Percentiles rank a stretch among this genome's conserved stretches.
These are phyloP conservation scores for Clavaria fumosa DNA, from an alignment of 768 basidiomycete species.

Conservation along the genomic window DNA sequence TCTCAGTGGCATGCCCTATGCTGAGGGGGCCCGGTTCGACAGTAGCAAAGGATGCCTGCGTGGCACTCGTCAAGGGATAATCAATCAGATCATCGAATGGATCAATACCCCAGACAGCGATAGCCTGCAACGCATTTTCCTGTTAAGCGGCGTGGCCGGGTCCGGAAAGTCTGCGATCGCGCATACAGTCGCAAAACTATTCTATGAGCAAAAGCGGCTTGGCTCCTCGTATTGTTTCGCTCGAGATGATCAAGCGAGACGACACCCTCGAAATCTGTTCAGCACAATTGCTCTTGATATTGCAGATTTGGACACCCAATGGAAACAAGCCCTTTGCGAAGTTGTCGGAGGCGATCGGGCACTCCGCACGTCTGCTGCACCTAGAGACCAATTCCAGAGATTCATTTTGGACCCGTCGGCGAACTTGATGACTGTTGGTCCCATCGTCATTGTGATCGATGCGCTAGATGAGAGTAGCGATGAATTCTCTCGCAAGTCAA, in stretches of 20 bases:
- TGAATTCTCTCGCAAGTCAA: constrained; percentile 7
- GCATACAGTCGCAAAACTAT: constrained; percentile 3
- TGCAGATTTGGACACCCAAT: neutral
- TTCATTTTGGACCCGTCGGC: constrained; percentile 17
- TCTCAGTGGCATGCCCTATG: constrained; percentile 2
- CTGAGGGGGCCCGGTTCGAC: constrained; percentile 1
- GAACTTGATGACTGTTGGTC: neutral
- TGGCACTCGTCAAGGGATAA: constrained; percentile 6
- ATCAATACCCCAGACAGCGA: constrained; percentile 21
- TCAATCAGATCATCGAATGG: constrained; percentile 7
- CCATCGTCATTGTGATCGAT: constrained; percentile 20
- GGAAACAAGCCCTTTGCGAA: neutral
- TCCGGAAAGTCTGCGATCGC: constrained; percentile 5
- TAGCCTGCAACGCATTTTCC: constrained; percentile 9
- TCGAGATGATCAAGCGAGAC: neutral
- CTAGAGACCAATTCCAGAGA: constrained; percentile 13
- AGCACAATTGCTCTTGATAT: constrained; percentile 4
- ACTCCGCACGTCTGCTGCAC: neutral
- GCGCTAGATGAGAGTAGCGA: constrained; percentile 22
- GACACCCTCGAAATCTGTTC: neutral
- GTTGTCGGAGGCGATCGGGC: constrained; percentile 12
- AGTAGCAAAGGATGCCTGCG: constrained; percentile 1
- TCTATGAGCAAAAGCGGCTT: neutral
- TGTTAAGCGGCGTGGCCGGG: constrained; percentile 2
- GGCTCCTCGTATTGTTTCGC: constrained; percentile 3